A percentile compares a stretch with the other conserved stretches of the same genome.
Evolutionary conservation across 257 asterid species (phyloP).

Genomic region (Nemophila menziesii): DNA sequence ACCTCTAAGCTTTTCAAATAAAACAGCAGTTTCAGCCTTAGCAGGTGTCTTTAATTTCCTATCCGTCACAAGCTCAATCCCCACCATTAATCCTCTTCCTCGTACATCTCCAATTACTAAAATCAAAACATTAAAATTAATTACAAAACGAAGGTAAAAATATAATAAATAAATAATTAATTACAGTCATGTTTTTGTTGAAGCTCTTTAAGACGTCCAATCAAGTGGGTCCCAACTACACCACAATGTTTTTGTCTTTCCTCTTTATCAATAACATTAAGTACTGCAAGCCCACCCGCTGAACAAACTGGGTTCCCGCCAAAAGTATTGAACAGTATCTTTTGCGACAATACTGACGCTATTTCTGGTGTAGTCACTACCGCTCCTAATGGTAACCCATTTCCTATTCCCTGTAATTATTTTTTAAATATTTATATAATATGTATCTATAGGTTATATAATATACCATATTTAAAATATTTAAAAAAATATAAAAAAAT

Average conservation of each 20-base stretch:
- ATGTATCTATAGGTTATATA: too few species aligned
- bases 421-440: constrained; percentile 3
- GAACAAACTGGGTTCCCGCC: constrained; percentile 99
- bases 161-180: too few species aligned
- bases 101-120: constrained; percentile 92
- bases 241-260: constrained; percentile 80
- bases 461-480: neutral
- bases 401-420: constrained; percentile 74
- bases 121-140: neutral
- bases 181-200: constrained; percentile 76
- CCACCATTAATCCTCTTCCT: constrained; percentile 92
- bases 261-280: constrained; percentile 74
- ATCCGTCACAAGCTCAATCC: constrained; percentile 82
- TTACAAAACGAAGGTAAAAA: constrained; percentile 7
- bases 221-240: constrained; percentile 74
- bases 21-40: constrained; percentile 76
- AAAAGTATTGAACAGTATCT: constrained; percentile 81
- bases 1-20: constrained; percentile 92
- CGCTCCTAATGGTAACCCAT: constrained; percentile 95
- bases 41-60: constrained; percentile 68
- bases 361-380: constrained; percentile 97
- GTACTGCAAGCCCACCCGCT: constrained; percentile 92
- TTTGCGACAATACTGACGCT: constrained; percentile 79
- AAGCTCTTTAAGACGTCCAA: constrained; percentile 51
- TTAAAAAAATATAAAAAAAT: constrained; percentile 4